Conservation (phyloP, 2,329 filamentous ascomycete species). For the Xylaria sp. region DNA sequence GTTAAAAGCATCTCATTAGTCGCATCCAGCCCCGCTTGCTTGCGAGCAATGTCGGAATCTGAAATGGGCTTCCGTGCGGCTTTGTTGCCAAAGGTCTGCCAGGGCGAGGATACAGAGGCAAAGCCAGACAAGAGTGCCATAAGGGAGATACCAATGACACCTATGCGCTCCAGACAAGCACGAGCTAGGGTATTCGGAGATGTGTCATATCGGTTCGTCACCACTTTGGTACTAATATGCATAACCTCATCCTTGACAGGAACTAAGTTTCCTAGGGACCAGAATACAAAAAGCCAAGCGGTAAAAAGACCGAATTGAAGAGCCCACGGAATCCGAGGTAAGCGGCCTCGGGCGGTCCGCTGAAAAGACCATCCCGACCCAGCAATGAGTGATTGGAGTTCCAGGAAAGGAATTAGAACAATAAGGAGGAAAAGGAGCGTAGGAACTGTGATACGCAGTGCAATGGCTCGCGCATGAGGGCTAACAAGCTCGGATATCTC, state of each 20-base stretch:
- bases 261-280: conserved; percentile 73
- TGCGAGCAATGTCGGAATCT: conserved; percentile 76
- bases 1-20: conserved; percentile 78
- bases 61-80: conserved; percentile 65
- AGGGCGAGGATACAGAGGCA: conserved; percentile 84
- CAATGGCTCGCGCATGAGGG: conserved; percentile 68
- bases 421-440: conserved; percentile 75
- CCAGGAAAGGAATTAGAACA: conserved; percentile 77
- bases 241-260: conserved; percentile 51
- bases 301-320: conserved; percentile 67
- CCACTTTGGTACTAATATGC: conserved; percentile 48
- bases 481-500: conserved; percentile 81
- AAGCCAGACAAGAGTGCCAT: conserved; percentile 92
- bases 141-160: conserved; percentile 82
- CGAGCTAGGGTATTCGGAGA: conserved; percentile 50
- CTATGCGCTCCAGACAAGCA: conserved; percentile 71
- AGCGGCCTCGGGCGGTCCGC: conserved; percentile 59
- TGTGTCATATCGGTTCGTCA: conserved; percentile 47
- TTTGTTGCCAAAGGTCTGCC: conserved; percentile 78
- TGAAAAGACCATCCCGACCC: conserved; percentile 67
- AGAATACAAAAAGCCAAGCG: conserved; percentile 76
- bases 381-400: conserved; percentile 70
- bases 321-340: conserved; percentile 67
- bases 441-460: conserved; percentile 72
- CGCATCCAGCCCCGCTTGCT: conserved; percentile 78